Percentiles rank a stretch among this genome's conserved stretches.
These are phyloP conservation scores for Yamadazyma diddensiae DNA, from an alignment of 1,139 yeast genomes.

Conservation along the genomic window DNA sequence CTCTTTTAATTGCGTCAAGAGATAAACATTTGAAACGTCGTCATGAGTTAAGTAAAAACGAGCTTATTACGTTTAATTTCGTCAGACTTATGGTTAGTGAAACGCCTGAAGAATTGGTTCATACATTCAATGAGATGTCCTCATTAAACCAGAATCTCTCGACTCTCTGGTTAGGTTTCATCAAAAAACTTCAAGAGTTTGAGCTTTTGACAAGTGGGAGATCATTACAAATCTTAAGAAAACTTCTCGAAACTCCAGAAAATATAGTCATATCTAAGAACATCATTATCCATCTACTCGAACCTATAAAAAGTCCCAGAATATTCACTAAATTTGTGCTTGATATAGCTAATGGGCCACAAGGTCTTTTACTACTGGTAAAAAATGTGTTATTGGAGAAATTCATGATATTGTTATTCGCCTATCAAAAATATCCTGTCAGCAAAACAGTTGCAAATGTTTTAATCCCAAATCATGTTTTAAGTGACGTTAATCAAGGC, in stretches of 20 bases:
- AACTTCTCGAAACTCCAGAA: too few relatives aligned
- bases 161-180: conserved; percentile 35
- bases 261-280: too few relatives aligned
- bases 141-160: conserved; percentile 23
- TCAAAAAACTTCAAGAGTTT: conserved; percentile 31
- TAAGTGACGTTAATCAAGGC: neutral
- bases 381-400: conserved; percentile 21
- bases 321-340: conserved; percentile 21
- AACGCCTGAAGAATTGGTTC: conserved; percentile 33
- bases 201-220: conserved; percentile 32
- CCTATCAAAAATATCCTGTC: conserved; percentile 4
- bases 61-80: conserved; percentile 21
- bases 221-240: conserved; percentile 24
- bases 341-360: neutral
- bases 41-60: conserved; percentile 15
- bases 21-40: conserved; percentile 15
- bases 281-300: conserved; percentile 24
- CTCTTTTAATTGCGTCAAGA: conserved; percentile 29
- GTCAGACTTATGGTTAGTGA: conserved; percentile 25
- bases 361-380: conserved; percentile 4
- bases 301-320: conserved; percentile 23
- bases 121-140: conserved; percentile 29
- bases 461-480: conserved; percentile 1
- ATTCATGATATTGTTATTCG: conserved; percentile 26
- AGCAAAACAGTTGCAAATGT: neutral